A percentile compares a stretch with the other conserved stretches of the same genome.
Evolutionary conservation across 2,329 filamentous ascomycete species (phyloP).

Genomic region (Clonostachys byssicola): DNA sequence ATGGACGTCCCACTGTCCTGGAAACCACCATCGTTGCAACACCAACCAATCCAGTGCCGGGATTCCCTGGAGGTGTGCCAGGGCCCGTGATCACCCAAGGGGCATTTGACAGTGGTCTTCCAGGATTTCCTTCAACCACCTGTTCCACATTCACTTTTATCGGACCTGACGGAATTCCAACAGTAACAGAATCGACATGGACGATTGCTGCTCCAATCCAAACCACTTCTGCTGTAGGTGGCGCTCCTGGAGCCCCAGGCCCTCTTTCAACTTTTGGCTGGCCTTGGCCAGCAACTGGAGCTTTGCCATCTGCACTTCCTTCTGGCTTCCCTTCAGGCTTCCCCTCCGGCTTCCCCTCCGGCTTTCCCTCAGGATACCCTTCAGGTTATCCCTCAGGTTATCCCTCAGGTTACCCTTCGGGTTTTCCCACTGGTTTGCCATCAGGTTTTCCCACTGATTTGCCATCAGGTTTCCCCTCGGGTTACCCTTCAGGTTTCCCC

Average conservation of each 20-base stretch:
- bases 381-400: no score
- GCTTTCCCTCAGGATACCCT: no score
- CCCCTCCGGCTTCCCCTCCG: no score
- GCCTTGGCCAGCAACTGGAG: constrained; percentile 3
- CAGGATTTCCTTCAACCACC: constrained; percentile 1
- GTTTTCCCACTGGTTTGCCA: no score
- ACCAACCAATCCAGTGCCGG: neutral
- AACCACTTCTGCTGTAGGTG: neutral
- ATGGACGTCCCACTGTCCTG: neutral
- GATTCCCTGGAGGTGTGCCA: neutral
- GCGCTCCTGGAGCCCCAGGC: neutral
- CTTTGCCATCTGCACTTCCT: constrained; percentile 1
- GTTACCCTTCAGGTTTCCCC: no score
- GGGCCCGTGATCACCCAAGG: neutral
- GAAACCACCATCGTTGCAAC: neutral
- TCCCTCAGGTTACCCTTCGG: no score
- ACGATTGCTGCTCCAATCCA: constrained; percentile 8
- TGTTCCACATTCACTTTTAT: constrained; percentile 5
- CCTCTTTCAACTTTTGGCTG: neutral
- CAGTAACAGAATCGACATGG: constrained; percentile 17
- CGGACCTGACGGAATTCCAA: constrained; percentile 16
- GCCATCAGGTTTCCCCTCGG: no score
- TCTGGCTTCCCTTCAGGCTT: neutral
- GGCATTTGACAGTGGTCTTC: neutral
- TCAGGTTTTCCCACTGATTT: no score